Base-by-base conservation (phyloP, 164 flowering plant species). In the Umbilicus rupestris region DNA sequence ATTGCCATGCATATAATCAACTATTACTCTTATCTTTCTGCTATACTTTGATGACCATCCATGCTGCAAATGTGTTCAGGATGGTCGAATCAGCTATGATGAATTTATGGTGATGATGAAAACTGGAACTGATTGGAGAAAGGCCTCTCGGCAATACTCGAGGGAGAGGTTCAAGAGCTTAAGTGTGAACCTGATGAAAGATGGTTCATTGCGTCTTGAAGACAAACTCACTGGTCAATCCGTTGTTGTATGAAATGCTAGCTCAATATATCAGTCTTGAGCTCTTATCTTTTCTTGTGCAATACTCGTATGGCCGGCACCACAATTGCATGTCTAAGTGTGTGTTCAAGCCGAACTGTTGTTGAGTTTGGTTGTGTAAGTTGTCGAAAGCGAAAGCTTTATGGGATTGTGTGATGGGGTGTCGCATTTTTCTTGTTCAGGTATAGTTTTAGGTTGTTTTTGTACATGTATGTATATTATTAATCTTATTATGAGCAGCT, bases 81-180 rank as follows among this genome's bases (percentile, higher is more conserved):
- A 94, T 75, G 97, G 97, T 0, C 78, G 81, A 7, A 88, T 94
- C 22, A 91, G 93, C 77, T 91, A 87, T 16, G 96, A 91, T n/a
- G 99, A 94, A 65, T 94, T 94, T 78, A 89, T 89, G n/a, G 80
- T 89, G 3, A 94, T 94, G 99, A 94, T 94, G 99, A 94, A 94
- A 77, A 76, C 97, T 37, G 97, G 99, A 73, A 94, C 99, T 2
- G 99, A 94, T 63, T 94, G 99, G 99, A 87, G 99, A 78, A 94
- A 91, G 81, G 97, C 97, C 24, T 94, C 99, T 62, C 80, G 99
- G 10, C 97, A 94, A 65, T 94, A 89, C 70, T 94, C 97, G 29
- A 84, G 99, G 71, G 97, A 94, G 78, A 85, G 96, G 44, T 94
- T 89, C 81, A 91, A 89, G 80, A 94, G 96, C 84, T 72, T 94